Evolutionary conservation across 768 basidiomycete genomes (phyloP), one percentile per base, ranked within the genome.

Genomic region (Boletus reticuloceps): DNA sequence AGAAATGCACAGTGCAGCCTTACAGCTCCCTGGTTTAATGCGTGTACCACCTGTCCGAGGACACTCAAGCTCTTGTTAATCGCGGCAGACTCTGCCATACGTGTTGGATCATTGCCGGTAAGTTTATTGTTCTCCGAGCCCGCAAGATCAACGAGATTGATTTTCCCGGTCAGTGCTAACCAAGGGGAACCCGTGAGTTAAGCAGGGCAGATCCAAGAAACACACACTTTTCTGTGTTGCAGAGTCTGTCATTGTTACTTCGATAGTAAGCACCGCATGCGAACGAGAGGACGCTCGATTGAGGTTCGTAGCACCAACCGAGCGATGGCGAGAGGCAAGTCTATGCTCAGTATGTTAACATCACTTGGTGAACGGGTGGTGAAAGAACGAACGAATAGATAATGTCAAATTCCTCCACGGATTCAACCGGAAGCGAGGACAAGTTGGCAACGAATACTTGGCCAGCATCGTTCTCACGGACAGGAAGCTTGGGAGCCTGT

Each of bases 121-220:
- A 89, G 77, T 78, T 91, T 94, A 69, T 94, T 94, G 64, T 94
- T 94, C 73, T 95, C 93, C 0, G 89, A 92, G 27, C 93, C 93
- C 17, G 93, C 93, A 27, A 95, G 79, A 72, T 95, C 93, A 12
- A 94, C 90, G 10, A 94, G 80, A 59, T 91, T 91, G 52, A 94
- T 86, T 68, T 88, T 91, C 11, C 91, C 91, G 3, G 77, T 80
- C 47, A 86, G 67, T 41, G 80, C 90, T 91, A 57, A 22, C 48
- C 19, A 36, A 41, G 22, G 17, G 3, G 3, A 39, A 47, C 32
- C n/a, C 10, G 34, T 55, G 20, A 53, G 43, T 5, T 25, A 13
- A 16, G 2, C 16, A 1, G 7, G 3, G 2, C 4, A 25, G 12
- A 34, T n/a, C 9, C 5, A 4, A 22, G 14, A 45, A 22, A 40